These are phyloP conservation scores for Ophiostoma pallidulum DNA, from an alignment of 2,329 filamentous ascomycete genomes.

Conservation along the genomic window DNA sequence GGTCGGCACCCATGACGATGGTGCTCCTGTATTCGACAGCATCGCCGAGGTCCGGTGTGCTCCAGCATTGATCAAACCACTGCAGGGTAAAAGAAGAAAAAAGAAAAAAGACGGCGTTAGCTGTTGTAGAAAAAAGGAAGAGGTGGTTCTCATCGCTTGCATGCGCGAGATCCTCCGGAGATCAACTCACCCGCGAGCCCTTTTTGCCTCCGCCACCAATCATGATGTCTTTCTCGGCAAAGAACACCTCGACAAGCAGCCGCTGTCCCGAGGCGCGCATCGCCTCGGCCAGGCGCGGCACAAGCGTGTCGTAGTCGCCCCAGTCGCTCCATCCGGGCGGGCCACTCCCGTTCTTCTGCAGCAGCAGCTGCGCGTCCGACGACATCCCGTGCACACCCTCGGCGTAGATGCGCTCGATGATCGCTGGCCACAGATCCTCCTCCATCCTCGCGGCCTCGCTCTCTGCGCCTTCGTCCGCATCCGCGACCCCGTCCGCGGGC, in stretches of 20 bases:
- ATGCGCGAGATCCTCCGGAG: too few relatives aligned
- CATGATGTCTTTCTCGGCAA: slow-evolving; percentile 22
- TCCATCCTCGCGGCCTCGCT: slow-evolving; percentile 16
- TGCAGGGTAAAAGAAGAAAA: too few relatives aligned
- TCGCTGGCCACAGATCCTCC: slow-evolving; percentile 13
- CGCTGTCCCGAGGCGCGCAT: slow-evolving; percentile 12
- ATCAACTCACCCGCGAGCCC: slow-evolving; percentile 8
- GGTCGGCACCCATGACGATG: slow-evolving; percentile 20
- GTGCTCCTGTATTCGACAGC: slow-evolving; percentile 19
- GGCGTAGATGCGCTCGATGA: slow-evolving; percentile 19
- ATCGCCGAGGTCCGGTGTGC: not conserved
- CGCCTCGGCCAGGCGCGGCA: slow-evolving; percentile 20
- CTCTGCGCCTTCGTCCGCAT: not conserved
- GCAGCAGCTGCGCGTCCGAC: slow-evolving; percentile 21
- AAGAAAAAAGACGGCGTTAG: not conserved
- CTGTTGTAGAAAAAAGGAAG: not conserved
- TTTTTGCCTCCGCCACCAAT: slow-evolving; percentile 21
- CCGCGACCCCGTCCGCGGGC: not conserved
- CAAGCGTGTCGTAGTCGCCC: slow-evolving; percentile 23
- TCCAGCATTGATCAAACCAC: slow-evolving; percentile 25
- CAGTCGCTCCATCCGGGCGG: slow-evolving; percentile 22
- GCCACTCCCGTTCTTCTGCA: slow-evolving; percentile 18
- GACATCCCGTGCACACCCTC: slow-evolving; percentile 21
- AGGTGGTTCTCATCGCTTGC: not conserved
- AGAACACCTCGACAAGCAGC: slow-evolving; percentile 22